Conservation (phyloP, 768 basidiomycete genomes). For the Phlebiopsis gigantea region DNA sequence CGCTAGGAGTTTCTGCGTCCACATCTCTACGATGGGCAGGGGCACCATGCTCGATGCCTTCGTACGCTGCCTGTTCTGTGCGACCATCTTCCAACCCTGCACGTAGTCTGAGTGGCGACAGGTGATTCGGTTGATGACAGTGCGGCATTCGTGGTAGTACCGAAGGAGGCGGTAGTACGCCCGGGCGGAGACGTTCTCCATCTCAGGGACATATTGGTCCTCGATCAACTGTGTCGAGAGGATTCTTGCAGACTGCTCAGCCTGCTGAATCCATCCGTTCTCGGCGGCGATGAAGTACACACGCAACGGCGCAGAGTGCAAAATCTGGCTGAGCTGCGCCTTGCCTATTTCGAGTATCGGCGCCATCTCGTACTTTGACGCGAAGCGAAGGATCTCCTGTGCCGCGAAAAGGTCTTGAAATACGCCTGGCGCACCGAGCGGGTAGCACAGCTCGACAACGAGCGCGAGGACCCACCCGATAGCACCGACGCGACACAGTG, state of each 20-base stretch:
- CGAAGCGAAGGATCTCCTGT: background rate
- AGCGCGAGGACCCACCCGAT: slow-evolving; percentile 1
- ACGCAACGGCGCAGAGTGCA: background rate
- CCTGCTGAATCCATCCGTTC: slow-evolving; percentile 3
- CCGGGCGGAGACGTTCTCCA: slow-evolving; percentile 8
- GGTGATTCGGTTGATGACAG: background rate
- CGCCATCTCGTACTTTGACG: background rate
- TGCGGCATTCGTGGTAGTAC: slow-evolving; percentile 4
- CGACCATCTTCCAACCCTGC: background rate
- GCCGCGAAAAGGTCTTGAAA: background rate
- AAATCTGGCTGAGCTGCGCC: background rate
- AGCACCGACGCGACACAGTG: background rate
- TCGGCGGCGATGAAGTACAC: slow-evolving; percentile 9
- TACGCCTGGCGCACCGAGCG: background rate
- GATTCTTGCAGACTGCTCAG: background rate
- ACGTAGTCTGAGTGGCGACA: slow-evolving; percentile 1
- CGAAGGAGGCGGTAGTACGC: slow-evolving; percentile 6
- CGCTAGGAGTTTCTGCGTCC: slow-evolving; percentile 1
- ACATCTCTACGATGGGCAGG: slow-evolving; percentile 3
- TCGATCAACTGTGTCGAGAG: slow-evolving; percentile 1
- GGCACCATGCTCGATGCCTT: background rate
- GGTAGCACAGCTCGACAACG: slow-evolving; percentile 8
- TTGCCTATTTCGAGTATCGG: background rate
- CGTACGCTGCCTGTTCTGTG: background rate
- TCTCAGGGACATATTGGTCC: slow-evolving; percentile 8